A percentile compares a stretch with the other conserved stretches of the same genome.
phyloP scores from a whole-genome alignment of 345 rosid species.

The Acer saccharum region DNA sequence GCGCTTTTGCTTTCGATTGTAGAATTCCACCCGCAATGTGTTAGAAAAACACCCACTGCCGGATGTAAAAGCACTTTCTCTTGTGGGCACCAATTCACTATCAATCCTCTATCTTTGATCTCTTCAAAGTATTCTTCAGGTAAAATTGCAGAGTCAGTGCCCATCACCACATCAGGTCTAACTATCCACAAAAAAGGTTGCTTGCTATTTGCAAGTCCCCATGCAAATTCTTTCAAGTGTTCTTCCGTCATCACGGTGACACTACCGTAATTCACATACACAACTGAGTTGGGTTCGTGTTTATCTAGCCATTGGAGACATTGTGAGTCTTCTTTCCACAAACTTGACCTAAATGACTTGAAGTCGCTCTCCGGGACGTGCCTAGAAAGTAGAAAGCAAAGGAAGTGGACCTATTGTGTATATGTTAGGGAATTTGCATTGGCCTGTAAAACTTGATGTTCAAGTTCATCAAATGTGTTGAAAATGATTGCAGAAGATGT shows the following conservation, averaged over 20 bases:
- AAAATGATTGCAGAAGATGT: conserved; percentile 23
- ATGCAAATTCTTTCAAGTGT: conserved; percentile 31
- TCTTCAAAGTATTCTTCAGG: conserved; percentile 19
- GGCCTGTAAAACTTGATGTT: conserved; percentile 18
- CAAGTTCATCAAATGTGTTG: conserved; percentile 30
- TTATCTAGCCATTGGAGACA: conserved; percentile 29
- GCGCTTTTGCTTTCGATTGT: neutral
- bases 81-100: conserved; percentile 28
- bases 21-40: conserved; percentile 38
- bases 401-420: conserved; percentile 28
- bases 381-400: conserved; percentile 12
- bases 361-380: neutral
- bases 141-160: neutral
- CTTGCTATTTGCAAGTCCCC: conserved; percentile 30
- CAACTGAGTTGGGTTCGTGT: no score
- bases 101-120: conserved; percentile 24
- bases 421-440: conserved; percentile 24
- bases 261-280: conserved; percentile 32
- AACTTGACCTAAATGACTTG: conserved; percentile 4
- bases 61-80: conserved; percentile 24
- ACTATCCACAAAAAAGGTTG: conserved; percentile 32
- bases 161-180: conserved; percentile 31
- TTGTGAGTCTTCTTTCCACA: conserved; percentile 29
- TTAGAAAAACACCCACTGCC: conserved; percentile 22
- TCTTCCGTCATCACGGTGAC: no score